Evolutionary conservation across 1,139 yeast genomes (phyloP), one percentile per base, ranked within the genome.

Genomic region (Oligophagozyma castellii): DNA sequence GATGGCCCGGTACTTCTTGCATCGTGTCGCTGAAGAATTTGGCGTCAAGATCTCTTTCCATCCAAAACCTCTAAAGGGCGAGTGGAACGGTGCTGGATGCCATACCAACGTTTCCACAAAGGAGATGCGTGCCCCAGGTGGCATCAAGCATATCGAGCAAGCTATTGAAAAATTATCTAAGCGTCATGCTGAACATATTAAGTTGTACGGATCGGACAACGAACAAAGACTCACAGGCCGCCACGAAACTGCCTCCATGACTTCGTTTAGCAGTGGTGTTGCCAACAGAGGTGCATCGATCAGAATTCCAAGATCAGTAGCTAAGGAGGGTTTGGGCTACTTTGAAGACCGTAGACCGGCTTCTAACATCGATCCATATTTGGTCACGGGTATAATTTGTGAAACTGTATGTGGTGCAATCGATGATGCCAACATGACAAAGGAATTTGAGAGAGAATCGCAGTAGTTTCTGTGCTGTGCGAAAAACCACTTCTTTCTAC

Each of bases 1-100:
- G 89, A 71, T 86, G 52, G 92, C 95, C 39, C 77, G 98, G 63
- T 89, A 81, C 61, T 67, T 89, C 50, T 67, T 89, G 55, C 75
- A 73, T 62, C 78, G 95, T 63, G 93, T 84, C 36, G 95, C 96
- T 45, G 98, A 89, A 67, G 98, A 89, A 62, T 89, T 89, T 55
- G 96, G 95, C 56, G 93, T 89, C 58, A 86, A 84, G 76, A 86
- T 89, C 50, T 83, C 96, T 29, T 78, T 86, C 78, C 98, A 89
- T 71, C 98, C 98, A 62, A 89, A 89, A 73, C 98, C 95, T 47
- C 71, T 84, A 61, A 73, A 77, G 68, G 98, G 98, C 51, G 96
- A 89, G 64, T 89, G 96, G 96, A 89, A 89, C 63, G 98, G 98
- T 68, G 96, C 98, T 59, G 98, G 98, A 53, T 86, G 96, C 70